Evolutionary conservation across 257 asterid species (phyloP).

Genomic region (Scutellaria minor): DNA sequence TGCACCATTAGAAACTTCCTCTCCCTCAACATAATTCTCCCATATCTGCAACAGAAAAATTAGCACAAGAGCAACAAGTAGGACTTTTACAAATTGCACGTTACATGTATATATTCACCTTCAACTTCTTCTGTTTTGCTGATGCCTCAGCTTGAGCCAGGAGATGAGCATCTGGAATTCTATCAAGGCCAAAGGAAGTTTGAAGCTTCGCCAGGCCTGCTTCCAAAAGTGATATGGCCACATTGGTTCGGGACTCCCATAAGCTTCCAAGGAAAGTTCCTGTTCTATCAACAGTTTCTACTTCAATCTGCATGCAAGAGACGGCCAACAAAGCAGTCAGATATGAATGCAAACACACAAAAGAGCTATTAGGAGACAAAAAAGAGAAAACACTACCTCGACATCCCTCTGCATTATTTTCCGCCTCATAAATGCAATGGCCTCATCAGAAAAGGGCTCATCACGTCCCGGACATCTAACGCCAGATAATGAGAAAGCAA

Average conservation of each 20-base stretch:
- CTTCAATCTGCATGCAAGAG: conserved; percentile 66
- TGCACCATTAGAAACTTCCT: conserved; percentile 63
- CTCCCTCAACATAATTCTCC: conserved; percentile 81
- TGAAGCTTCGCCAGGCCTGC: conserved; percentile 97
- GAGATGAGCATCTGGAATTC: conserved; percentile 87
- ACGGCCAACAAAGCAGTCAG: conserved; percentile 5
- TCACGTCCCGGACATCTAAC: conserved; percentile 98
- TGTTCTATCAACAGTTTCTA: conserved; percentile 94
- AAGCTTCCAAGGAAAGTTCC: conserved; percentile 95
- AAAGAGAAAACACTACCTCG: conserved; percentile 57
- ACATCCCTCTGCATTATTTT: conserved; percentile 99
- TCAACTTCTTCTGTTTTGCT: conserved; percentile 89
- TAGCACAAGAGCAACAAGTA: conserved; percentile 27
- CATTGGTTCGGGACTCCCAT: conserved; percentile 84
- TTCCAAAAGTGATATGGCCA: conserved; percentile 80
- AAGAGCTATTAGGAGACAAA: conserved; percentile 5
- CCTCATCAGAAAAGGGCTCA: conserved; percentile 91
- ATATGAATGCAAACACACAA: neutral
- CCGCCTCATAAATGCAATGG: conserved; percentile 96
- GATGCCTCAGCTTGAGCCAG: conserved; percentile 89
- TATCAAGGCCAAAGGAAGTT: conserved; percentile 76
- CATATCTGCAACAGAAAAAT: conserved; percentile 57
- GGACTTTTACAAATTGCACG: neutral
- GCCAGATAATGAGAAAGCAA: conserved; percentile 93
- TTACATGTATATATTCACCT: conserved; percentile 54